Conservation (phyloP, 768 basidiomycete genomes). For the Pulveroboletus sp. region DNA sequence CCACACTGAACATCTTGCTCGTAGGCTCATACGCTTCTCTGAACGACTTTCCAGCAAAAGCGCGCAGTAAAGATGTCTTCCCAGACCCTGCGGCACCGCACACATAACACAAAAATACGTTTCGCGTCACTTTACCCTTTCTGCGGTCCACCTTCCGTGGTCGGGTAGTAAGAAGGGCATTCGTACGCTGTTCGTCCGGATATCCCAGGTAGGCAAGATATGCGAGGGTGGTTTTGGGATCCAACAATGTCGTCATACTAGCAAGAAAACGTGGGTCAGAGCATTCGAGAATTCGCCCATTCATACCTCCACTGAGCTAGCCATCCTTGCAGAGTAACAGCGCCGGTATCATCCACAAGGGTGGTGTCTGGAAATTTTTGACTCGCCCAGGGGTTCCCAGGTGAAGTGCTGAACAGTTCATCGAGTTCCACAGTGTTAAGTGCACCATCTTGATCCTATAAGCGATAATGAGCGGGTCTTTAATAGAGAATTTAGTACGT, state of each 20-base stretch:
- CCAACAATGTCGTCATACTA: constrained; percentile 97
- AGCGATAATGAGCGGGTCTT: constrained; percentile 1
- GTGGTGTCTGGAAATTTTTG: constrained; percentile 90
- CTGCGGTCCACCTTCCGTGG: constrained; percentile 80
- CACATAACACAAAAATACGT: constrained; percentile 90
- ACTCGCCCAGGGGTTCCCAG: constrained; percentile 94
- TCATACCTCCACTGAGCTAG: constrained; percentile 94
- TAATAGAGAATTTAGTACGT: not conserved
- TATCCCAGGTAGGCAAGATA: constrained; percentile 97
- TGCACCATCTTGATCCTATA: constrained; percentile 91
- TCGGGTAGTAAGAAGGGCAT: constrained; percentile 79
- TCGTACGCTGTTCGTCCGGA: constrained; percentile 71
- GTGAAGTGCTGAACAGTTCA: constrained; percentile 88
- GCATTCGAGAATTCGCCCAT: constrained; percentile 1
- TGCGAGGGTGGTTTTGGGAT: constrained; percentile 84
- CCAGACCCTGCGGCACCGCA: constrained; percentile 95
- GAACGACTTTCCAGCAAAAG: constrained; percentile 83
- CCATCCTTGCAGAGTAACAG: constrained; percentile 97
- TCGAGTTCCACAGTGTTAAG: constrained; percentile 78
- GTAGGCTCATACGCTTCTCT: constrained; percentile 79
- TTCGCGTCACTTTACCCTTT: constrained; percentile 83
- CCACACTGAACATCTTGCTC: constrained; percentile 83
- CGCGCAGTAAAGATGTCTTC: constrained; percentile 81
- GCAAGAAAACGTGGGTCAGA: not conserved
- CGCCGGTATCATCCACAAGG: constrained; percentile 78